phyloP scores from a whole-genome alignment of 768 basidiomycete species.

The Scleroderma citrinum region DNA sequence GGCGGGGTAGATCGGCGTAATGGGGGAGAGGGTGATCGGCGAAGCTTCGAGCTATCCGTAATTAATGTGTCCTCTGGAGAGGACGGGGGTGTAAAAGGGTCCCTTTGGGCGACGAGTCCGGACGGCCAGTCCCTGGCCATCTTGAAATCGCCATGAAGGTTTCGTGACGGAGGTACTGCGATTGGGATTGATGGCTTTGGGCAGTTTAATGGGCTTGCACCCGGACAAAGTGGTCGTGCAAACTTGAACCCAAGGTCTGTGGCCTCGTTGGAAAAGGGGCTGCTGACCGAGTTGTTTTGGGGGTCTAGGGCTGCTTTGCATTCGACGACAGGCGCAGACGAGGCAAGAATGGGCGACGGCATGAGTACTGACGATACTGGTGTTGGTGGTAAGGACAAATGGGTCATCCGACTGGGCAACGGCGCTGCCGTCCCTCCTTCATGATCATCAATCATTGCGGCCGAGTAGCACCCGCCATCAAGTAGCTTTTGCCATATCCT shows the following conservation, averaged over 20 bases:
- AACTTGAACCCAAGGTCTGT: neutral
- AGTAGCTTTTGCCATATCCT: slow-evolving; percentile 27
- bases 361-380: slow-evolving; percentile 8
- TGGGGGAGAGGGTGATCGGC: slow-evolving; percentile 22
- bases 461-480: slow-evolving; percentile 24
- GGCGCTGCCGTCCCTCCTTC: slow-evolving; percentile 11
- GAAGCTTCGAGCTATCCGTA: slow-evolving; percentile 4
- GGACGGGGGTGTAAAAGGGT: slow-evolving; percentile 2
- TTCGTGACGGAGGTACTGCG: slow-evolving; percentile 1
- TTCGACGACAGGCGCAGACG: neutral
- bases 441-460: neutral
- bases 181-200: slow-evolving; percentile 3
- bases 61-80: slow-evolving; percentile 1
- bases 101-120: neutral
- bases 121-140: neutral
- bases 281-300: too few species aligned
- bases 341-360: neutral
- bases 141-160: neutral
- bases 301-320: too few species aligned
- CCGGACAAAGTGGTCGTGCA: neutral
- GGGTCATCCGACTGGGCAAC: slow-evolving; percentile 14
- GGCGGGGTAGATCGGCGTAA: slow-evolving; percentile 4
- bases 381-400: slow-evolving; percentile 17
- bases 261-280: too few species aligned
- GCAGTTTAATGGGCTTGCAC: neutral